A percentile compares a stretch with the other conserved stretches of the same genome.
Conservation (phyloP, 176 grass and related monocot genomes). For the Juncus inflexus region DNA sequence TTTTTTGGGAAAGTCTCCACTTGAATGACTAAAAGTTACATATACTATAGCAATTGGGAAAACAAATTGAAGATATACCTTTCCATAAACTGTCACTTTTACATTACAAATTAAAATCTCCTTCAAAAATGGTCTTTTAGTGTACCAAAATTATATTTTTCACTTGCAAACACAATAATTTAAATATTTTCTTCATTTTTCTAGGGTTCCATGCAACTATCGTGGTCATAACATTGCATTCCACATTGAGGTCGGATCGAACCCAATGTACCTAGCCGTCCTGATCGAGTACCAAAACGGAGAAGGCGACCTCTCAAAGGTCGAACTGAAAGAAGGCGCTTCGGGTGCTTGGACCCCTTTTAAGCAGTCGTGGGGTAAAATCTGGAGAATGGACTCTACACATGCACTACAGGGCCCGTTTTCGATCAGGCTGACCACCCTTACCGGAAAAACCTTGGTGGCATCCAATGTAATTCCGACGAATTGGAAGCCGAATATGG, state of each 20-base stretch:
- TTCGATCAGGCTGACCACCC: slow-evolving; percentile 56
- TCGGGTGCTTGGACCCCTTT: slow-evolving; percentile 50
- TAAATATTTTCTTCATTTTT: slow-evolving; percentile 9
- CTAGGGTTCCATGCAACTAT: slow-evolving; percentile 78
- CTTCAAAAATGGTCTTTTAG: neutral
- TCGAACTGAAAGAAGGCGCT: slow-evolving; percentile 58
- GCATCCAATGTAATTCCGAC: slow-evolving; percentile 26
- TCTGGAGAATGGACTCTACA: slow-evolving; percentile 71
- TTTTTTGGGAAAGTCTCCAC: no score
- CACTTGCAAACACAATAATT: neutral
- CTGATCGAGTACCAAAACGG: slow-evolving; percentile 90
- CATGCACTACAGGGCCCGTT: slow-evolving; percentile 61
- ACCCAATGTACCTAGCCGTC: slow-evolving; percentile 60
- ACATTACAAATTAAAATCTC: no score
- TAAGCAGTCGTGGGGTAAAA: slow-evolving; percentile 65
- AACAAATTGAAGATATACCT: no score
- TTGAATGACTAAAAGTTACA: no score
- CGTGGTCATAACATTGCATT: slow-evolving; percentile 66
- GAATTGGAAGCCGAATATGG: slow-evolving; percentile 15
- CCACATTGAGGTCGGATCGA: slow-evolving; percentile 59
- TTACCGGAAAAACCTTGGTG: slow-evolving; percentile 19
- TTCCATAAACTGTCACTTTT: no score
- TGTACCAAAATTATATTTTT: neutral
- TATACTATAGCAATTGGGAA: no score
- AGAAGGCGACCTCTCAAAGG: slow-evolving; percentile 80